phyloP scores from a whole-genome alignment of 176 grass and related monocot genomes.

The Stipa capillata region DNA sequence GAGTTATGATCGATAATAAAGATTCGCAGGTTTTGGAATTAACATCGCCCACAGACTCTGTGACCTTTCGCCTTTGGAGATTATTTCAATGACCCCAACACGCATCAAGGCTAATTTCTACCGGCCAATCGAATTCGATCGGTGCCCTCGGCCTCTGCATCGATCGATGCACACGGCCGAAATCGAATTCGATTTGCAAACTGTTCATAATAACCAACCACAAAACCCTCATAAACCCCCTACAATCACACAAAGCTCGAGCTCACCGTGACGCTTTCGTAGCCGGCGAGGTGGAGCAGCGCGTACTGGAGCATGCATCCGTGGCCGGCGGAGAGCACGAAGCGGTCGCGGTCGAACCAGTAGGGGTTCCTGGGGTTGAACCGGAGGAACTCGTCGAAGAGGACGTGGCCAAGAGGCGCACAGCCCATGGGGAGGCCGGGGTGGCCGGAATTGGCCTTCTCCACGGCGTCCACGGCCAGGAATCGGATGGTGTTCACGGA shows the following conservation, averaged over 20 bases:
- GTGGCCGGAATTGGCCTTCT: slow-evolving; percentile 83
- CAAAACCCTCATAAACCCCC: neutral
- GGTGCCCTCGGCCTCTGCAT: too few relatives aligned
- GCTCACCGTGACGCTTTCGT: slow-evolving; percentile 70
- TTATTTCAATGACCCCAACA: neutral
- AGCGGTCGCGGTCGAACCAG: slow-evolving; percentile 89
- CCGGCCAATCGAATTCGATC: neutral
- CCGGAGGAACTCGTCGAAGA: slow-evolving; percentile 82
- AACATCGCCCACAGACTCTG: neutral
- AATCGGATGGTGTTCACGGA: slow-evolving; percentile 92
- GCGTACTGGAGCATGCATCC: slow-evolving; percentile 93
- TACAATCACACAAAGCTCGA: neutral
- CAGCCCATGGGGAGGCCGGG: slow-evolving; percentile 89
- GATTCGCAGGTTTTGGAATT: neutral
- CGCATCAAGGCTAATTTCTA: neutral
- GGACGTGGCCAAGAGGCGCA: slow-evolving; percentile 73
- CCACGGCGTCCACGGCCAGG: slow-evolving; percentile 68
- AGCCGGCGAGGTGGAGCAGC: slow-evolving; percentile 80
- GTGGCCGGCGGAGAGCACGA: slow-evolving; percentile 84
- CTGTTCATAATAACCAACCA: neutral
- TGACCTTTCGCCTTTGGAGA: neutral
- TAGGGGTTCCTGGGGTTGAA: slow-evolving; percentile 83
- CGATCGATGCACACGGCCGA: too few relatives aligned
- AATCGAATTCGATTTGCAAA: too few relatives aligned
- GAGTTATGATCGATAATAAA: neutral